Evolutionary conservation across 2,329 filamentous ascomycete genomes (phyloP).

Genomic region (Arthrobotrys sinensis): DNA sequence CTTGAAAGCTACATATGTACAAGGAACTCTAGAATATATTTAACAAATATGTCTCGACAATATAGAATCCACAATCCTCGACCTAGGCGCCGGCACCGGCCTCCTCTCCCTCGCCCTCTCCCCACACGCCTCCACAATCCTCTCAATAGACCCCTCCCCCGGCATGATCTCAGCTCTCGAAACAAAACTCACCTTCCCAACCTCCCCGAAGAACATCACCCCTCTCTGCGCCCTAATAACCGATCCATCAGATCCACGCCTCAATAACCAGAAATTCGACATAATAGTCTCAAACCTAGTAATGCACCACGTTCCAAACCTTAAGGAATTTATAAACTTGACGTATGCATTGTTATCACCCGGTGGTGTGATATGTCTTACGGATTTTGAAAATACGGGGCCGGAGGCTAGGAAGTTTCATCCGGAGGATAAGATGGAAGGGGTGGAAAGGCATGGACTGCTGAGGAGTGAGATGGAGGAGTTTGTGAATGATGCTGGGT

Average conservation of each 20-base stretch:
- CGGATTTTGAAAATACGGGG: slow-evolving; percentile 74
- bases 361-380: slow-evolving; percentile 72
- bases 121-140: slow-evolving; percentile 70
- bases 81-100: slow-evolving; percentile 74
- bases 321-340: slow-evolving; percentile 69
- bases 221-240: slow-evolving; percentile 70
- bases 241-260: slow-evolving; percentile 69
- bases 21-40: not conserved
- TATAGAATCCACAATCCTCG: slow-evolving; percentile 69
- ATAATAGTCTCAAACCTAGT: slow-evolving; percentile 73
- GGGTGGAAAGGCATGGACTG: slow-evolving; percentile 73
- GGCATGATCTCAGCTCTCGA: slow-evolving; percentile 73
- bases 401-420: slow-evolving; percentile 72
- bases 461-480: slow-evolving; percentile 67
- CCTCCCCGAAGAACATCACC: slow-evolving; percentile 68
- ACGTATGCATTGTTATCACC: slow-evolving; percentile 70
- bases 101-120: slow-evolving; percentile 72
- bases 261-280: slow-evolving; percentile 69
- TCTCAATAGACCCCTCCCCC: slow-evolving; percentile 72
- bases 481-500: slow-evolving; percentile 71
- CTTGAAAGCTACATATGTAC: too few relatives aligned
- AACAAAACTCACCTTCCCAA: slow-evolving; percentile 67
- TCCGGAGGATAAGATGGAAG: slow-evolving; percentile 71
- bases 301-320: slow-evolving; percentile 72
- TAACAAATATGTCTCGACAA: not conserved